phyloP scores from a whole-genome alignment of 495 filamentous ascomycete genomes.

The Xylaria telfairii region DNA sequence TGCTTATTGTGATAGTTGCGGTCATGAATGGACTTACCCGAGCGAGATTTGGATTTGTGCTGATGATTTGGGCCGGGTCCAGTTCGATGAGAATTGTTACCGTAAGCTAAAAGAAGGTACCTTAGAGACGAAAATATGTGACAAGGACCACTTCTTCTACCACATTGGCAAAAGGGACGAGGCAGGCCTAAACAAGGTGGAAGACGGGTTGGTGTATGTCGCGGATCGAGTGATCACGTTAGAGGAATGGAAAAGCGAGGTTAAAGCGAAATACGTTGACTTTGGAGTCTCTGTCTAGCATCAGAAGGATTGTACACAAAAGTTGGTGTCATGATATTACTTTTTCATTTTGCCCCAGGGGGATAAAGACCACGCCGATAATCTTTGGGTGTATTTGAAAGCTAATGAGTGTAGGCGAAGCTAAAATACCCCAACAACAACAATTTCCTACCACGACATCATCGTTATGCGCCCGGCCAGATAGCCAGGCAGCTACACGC shows the following conservation, averaged over 20 bases:
- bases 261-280: not conserved
- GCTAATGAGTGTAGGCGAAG: too few species aligned
- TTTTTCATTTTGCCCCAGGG: too few species aligned
- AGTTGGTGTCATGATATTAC: too few species aligned
- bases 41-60: not conserved
- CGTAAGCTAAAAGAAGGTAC: not conserved
- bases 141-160: not conserved
- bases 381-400: too few species aligned
- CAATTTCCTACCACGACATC: too few species aligned
- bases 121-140: not conserved
- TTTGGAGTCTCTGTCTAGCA: not conserved
- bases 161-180: not conserved
- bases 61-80: not conserved
- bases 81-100: not conserved
- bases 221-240: not conserved
- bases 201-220: not conserved
- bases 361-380: too few species aligned
- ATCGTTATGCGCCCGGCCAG: too few species aligned
- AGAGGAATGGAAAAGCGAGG: not conserved
- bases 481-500: too few species aligned
- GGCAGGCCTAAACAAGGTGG: not conserved
- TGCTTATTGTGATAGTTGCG: not conserved
- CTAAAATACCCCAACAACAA: too few species aligned
- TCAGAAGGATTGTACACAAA: too few species aligned
- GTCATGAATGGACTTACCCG: not conserved